Conservation (phyloP, 768 basidiomycete species). For the Rhodosporidiobolus sp. region DNA sequence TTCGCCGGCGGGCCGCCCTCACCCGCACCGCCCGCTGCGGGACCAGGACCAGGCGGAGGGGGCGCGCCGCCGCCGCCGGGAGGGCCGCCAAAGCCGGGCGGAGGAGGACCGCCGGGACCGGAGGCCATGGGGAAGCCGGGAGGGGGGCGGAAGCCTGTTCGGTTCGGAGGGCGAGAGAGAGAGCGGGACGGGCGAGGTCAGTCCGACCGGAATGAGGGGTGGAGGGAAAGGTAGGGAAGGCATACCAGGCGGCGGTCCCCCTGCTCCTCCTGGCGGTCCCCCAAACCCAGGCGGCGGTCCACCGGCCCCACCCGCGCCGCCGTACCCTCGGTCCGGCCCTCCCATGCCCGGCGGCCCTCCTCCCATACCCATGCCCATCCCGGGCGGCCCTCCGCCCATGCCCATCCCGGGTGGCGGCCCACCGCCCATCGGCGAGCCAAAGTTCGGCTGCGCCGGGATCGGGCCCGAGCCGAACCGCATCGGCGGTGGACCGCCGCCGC, state of each 20-base stretch:
- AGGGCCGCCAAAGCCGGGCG: conserved; percentile 15
- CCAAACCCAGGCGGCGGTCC: no score
- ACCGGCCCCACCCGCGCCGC: no score
- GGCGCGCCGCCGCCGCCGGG: conserved; percentile 1
- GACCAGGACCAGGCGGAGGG: not conserved
- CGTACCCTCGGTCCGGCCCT: no score
- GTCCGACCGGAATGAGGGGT: not conserved
- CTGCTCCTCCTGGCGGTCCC: no score
- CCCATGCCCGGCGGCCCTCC: conserved; percentile 2
- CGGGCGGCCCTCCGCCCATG: not conserved
- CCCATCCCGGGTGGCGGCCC: not conserved
- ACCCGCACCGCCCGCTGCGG: not conserved
- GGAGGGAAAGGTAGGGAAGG: not conserved
- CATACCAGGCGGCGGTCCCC: not conserved
- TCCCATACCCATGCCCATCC: not conserved
- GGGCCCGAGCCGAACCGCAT: not conserved
- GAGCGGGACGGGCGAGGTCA: not conserved
- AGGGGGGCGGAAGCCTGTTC: conserved; percentile 30
- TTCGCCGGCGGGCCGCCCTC: not conserved
- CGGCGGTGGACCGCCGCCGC: conserved; percentile 4
- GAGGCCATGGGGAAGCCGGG: conserved; percentile 13
- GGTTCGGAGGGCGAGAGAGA: not conserved
- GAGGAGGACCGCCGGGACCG: not conserved
- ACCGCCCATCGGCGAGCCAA: not conserved
- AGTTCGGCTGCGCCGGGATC: not conserved